phyloP scores from a whole-genome alignment of 768 basidiomycete genomes.

The Leccinum olivaceopallidum region DNA sequence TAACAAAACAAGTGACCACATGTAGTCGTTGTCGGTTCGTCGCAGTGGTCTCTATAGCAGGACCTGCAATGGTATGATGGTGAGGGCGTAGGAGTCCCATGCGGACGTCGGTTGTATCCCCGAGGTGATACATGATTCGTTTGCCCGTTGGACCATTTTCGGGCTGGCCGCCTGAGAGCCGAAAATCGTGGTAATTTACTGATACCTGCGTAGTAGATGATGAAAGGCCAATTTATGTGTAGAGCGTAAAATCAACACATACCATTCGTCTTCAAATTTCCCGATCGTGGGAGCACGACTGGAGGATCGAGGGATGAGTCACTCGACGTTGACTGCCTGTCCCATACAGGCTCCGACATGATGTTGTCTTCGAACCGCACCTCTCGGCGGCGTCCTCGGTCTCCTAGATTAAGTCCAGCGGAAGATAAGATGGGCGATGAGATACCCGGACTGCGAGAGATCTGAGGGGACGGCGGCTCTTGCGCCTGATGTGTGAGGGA shows the following conservation, averaged over 20 bases:
- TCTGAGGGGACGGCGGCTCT: conserved; percentile 12
- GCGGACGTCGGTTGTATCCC: conserved; percentile 11
- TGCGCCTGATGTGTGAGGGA: conserved; percentile 28
- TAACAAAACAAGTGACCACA: conserved; percentile 69
- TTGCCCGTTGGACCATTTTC: conserved; percentile 19
- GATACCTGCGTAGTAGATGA: conserved; percentile 17
- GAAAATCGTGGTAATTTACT: conserved; percentile 35
- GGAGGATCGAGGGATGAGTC: conserved; percentile 31
- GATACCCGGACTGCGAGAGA: conserved; percentile 22
- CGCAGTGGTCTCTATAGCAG: conserved; percentile 49
- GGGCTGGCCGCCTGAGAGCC: conserved; percentile 23
- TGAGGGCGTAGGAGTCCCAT: conserved; percentile 3
- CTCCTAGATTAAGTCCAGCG: conserved; percentile 28
- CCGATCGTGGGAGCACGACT: conserved; percentile 13
- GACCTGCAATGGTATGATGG: conserved; percentile 47
- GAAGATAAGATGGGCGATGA: conserved; percentile 34
- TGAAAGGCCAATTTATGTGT: not conserved
- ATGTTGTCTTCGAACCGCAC: conserved; percentile 37
- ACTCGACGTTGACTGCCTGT: conserved; percentile 32
- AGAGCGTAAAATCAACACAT: not conserved
- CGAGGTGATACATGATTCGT: conserved; percentile 6
- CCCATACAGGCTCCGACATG: conserved; percentile 31
- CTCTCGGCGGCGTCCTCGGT: conserved; percentile 32
- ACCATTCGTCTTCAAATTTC: conserved; percentile 24
- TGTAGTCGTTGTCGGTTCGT: conserved; percentile 58